Evolutionary conservation across 1,284 basidiomycete genomes (phyloP).

Genomic region (Sanguinoderma infundibulare): DNA sequence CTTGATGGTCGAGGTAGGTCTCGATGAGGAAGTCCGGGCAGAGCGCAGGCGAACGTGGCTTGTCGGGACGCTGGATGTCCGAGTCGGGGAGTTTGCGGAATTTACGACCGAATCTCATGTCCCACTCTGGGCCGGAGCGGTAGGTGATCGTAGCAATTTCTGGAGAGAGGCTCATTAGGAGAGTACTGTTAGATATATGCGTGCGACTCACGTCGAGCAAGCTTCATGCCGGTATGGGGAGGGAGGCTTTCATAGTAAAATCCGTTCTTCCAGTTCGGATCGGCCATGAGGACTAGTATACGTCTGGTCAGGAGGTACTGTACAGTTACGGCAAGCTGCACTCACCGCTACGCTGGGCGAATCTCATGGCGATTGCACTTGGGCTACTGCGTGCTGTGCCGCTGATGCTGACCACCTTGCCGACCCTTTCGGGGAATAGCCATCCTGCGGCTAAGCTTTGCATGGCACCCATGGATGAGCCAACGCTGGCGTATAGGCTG

Average conservation of each 20-base stretch:
- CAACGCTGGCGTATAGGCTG: conserved; percentile 90
- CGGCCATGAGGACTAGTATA: conserved; percentile 90
- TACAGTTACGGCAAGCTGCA: conserved; percentile 13
- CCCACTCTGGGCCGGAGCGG: conserved; percentile 99
- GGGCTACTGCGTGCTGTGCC: conserved; percentile 93
- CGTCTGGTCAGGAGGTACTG: conserved; percentile 11
- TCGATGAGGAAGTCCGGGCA: conserved; percentile 99
- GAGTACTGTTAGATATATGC: background rate
- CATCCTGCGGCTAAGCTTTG: conserved; percentile 95
- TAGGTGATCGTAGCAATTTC: conserved; percentile 99
- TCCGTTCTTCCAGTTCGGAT: conserved; percentile 99
- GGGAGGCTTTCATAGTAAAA: conserved; percentile 97
- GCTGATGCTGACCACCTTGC: conserved; percentile 90
- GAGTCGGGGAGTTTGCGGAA: conserved; percentile 50
- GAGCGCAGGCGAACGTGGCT: conserved; percentile 68
- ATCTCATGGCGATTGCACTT: conserved; percentile 93
- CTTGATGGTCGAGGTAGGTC: conserved; percentile 98
- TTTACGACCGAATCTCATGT: conserved; percentile 91
- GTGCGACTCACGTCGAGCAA: conserved; percentile 83
- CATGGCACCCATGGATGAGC: conserved; percentile 98
- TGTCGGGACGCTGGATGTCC: conserved; percentile 34
- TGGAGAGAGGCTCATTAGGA: conserved; percentile 35
- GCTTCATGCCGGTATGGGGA: conserved; percentile 98
- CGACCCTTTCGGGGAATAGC: conserved; percentile 89
- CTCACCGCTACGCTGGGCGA: conserved; percentile 92